These are phyloP conservation scores for Physcomitrellopsis africana DNA, from an alignment of 225 moss, liverwort and hornwort species.

Conservation along the genomic window DNA sequence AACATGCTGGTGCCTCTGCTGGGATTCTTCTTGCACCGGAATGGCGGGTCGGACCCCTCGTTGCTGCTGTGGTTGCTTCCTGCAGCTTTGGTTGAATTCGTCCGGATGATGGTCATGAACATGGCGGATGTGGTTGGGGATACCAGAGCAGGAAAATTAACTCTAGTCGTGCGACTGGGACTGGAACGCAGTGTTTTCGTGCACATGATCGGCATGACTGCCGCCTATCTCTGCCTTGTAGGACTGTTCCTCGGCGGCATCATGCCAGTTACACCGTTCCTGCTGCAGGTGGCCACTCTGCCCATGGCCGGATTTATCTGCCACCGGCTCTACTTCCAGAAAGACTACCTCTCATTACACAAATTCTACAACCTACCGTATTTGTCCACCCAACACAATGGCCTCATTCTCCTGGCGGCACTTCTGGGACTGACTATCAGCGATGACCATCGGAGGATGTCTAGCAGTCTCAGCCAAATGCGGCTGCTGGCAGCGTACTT, in stretches of 20 bases:
- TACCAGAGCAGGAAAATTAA: slow-evolving; percentile 11
- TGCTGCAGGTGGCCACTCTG: slow-evolving; percentile 18
- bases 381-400: slow-evolving; percentile 30
- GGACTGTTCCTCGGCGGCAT: background rate
- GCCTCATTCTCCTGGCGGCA: slow-evolving; percentile 25
- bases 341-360: slow-evolving; percentile 8
- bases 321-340: background rate
- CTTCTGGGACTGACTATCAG: slow-evolving; percentile 10
- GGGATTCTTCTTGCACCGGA: slow-evolving; percentile 19
- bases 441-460: slow-evolving; percentile 1
- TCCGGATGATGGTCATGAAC: slow-evolving; percentile 40
- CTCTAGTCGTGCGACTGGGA: slow-evolving; percentile 20
- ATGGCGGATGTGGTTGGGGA: slow-evolving; percentile 35
- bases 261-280: background rate
- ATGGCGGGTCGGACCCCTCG: background rate
- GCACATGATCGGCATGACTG: slow-evolving; percentile 21
- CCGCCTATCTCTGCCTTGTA: background rate
- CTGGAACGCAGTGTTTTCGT: slow-evolving; percentile 17
- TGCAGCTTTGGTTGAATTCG: slow-evolving; percentile 19
- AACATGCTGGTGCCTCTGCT: slow-evolving; percentile 28
- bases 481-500: slow-evolving; percentile 19
- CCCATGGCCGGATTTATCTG: slow-evolving; percentile 25
- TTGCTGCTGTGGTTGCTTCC: slow-evolving; percentile 15
- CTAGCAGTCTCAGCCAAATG: slow-evolving; percentile 7
- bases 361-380: slow-evolving; percentile 28